A percentile compares a stretch with the other conserved stretches of the same genome.
Conservation (phyloP, 2,329 filamentous ascomycete species). For the Colletotrichum orchidophilum region DNA sequence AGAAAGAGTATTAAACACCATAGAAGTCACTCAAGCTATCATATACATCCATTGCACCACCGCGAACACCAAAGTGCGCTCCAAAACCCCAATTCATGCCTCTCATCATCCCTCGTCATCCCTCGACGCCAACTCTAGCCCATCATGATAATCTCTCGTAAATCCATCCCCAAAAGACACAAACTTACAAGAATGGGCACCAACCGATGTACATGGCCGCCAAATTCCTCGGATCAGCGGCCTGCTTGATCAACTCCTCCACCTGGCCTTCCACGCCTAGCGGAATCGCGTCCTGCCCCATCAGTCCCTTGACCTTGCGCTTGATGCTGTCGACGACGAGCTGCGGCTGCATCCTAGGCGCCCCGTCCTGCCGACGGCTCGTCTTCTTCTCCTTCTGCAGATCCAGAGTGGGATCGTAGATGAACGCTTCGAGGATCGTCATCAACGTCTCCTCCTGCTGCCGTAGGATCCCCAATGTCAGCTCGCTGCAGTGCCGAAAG, state of each 20-base stretch:
- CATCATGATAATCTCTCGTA: not conserved
- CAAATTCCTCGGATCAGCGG: constrained; percentile 81
- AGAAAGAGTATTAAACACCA: not conserved
- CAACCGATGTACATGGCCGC: constrained; percentile 98
- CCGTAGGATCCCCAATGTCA: constrained; percentile 84
- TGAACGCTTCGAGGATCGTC: constrained; percentile 95
- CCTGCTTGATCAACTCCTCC: constrained; percentile 91
- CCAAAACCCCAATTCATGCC: not conserved
- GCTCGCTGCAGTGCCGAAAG: constrained; percentile 89
- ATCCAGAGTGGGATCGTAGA: constrained; percentile 96
- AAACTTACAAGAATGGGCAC: constrained; percentile 67
- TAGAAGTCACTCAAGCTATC: not conserved
- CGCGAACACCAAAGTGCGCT: constrained; percentile 3
- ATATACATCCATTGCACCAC: not conserved
- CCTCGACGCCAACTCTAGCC: not conserved
- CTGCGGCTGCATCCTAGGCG: constrained; percentile 63
- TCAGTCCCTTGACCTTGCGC: constrained; percentile 84
- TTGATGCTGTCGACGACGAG: constrained; percentile 91
- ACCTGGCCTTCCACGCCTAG: constrained; percentile 96
- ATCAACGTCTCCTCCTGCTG: constrained; percentile 96
- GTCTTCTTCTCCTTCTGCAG: constrained; percentile 78
- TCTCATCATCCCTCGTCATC: not conserved
- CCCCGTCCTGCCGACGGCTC: constrained; percentile 46
- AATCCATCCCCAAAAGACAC: not conserved
- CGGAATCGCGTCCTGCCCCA: constrained; percentile 89